These are phyloP conservation scores for Didymella arachidicola DNA, from an alignment of 2,329 filamentous ascomycete species.

Conservation along the genomic window DNA sequence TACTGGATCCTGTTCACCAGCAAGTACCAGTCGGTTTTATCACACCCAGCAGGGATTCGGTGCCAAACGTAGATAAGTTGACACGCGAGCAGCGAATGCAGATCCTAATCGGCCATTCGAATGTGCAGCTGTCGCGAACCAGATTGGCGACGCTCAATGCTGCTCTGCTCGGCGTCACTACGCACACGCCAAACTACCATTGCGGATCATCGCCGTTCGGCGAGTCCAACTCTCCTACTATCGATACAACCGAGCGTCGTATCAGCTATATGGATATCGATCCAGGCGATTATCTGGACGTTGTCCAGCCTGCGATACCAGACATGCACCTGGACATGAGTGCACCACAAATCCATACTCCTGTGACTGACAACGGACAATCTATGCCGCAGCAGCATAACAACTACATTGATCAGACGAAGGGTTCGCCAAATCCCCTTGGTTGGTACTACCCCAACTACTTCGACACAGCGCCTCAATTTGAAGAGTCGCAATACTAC, in stretches of 20 bases:
- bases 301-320: slow-evolving; percentile 42
- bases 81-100: slow-evolving; percentile 48
- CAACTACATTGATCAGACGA: slow-evolving; percentile 43
- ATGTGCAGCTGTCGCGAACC: slow-evolving; percentile 35
- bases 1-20: slow-evolving; percentile 38
- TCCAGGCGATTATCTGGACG: slow-evolving; percentile 39
- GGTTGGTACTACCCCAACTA: slow-evolving; percentile 47
- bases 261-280: slow-evolving; percentile 52
- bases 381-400: slow-evolving; percentile 28
- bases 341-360: slow-evolving; percentile 30
- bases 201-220: slow-evolving; percentile 38
- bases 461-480: slow-evolving; percentile 44
- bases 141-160: slow-evolving; percentile 44
- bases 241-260: slow-evolving; percentile 38
- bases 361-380: slow-evolving; percentile 33
- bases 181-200: slow-evolving; percentile 32
- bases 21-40: slow-evolving; percentile 46
- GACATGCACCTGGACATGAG: slow-evolving; percentile 35
- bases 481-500: slow-evolving; percentile 49
- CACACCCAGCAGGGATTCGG: slow-evolving; percentile 46
- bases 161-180: slow-evolving; percentile 39
- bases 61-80: slow-evolving; percentile 42
- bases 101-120: slow-evolving; percentile 46
- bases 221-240: slow-evolving; percentile 34
- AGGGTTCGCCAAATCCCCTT: slow-evolving; percentile 41